A percentile compares a stretch with the other conserved stretches of the same genome.
Evolutionary conservation across 441 rosid genomes (phyloP).

Genomic region (Erysimum pusillum): DNA sequence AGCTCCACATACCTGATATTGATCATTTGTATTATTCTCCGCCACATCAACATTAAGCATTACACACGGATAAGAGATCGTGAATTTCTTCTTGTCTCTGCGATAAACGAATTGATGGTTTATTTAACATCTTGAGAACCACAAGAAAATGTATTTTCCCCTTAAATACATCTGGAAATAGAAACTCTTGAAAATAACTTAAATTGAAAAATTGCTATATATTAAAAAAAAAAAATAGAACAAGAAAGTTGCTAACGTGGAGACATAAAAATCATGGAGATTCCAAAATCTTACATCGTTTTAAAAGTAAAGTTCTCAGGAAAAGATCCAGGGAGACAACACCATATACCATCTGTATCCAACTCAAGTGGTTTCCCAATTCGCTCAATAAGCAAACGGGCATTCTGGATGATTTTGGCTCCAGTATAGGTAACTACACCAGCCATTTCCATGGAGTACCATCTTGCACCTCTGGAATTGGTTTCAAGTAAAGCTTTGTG

Average conservation of each 20-base stretch:
- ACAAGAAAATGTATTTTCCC: constrained; percentile 19
- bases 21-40: constrained; percentile 96
- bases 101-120: constrained; percentile 43
- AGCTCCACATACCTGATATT: constrained; percentile 79
- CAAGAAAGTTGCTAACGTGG: constrained; percentile 10
- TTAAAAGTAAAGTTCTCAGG: constrained; percentile 97
- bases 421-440: constrained; percentile 99
- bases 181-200: constrained; percentile 5
- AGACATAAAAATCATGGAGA: constrained; percentile 29
- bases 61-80: constrained; percentile 98
- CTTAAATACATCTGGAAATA: constrained; percentile 6
- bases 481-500: constrained; percentile 45
- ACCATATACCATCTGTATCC: constrained; percentile 99
- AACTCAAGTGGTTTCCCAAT: constrained; percentile 99
- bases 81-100: constrained; percentile 90
- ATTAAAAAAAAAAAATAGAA: neutral
- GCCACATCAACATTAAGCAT: constrained; percentile 99
- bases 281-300: constrained; percentile 73
- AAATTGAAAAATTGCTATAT: neutral
- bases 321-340: constrained; percentile 94
- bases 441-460: constrained; percentile 99
- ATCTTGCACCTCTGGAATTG: constrained; percentile 93
- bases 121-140: constrained; percentile 43
- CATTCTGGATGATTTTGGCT: constrained; percentile 98
- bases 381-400: constrained; percentile 92